Evolutionary conservation across 257 asterid genomes (phyloP), one percentile per base, ranked within the genome.

Genomic region (Nicotiana otophora): DNA sequence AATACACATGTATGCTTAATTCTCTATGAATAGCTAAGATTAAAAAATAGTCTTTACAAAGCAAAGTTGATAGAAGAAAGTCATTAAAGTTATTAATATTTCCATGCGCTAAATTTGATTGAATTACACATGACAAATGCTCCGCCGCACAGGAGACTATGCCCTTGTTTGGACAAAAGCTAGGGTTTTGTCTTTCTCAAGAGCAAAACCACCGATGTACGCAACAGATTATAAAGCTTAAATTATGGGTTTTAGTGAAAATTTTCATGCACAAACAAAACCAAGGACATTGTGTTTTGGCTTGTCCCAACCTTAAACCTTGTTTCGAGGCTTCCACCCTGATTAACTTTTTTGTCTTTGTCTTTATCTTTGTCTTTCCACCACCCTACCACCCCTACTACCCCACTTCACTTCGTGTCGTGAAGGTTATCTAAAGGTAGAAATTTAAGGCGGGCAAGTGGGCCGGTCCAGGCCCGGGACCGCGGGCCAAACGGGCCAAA

Each of bases 201-300:
- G 6, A 10, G 34, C 68, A 62, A 62, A 62, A 4, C 17, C 3
- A 63, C 20, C n/a, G n/a, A n/a, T 70, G 11, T 6, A 11, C 3
- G 1, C 78, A 70, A 42, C n/a, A 14, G 36, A 48, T 7, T 46
- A 42, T 42, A 48, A 14, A 48, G 28, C 62, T 42, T 48, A 4
- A 26, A 26, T 74, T 15, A 3, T 48, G 15, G 39, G 39, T 12
- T 74, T 48, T 26, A 14, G 79, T 46, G 79, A 8, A 4, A 74
- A 74, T 48, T 0, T 23, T 2, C 15, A 74, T 48, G 26, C n/a
- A 26, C 28, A 74, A 48, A 74, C 62, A 48, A 48, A 74, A 48
- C 23, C 42, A 48, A 74, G 62, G 62, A 7, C 80, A 48, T 74
- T 74, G 42, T 74, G 80, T 74, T 74, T 74, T 26, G 80, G 7